phyloP scores from a whole-genome alignment of 306 rosid species.

The Cucurbita argyrosperma region DNA sequence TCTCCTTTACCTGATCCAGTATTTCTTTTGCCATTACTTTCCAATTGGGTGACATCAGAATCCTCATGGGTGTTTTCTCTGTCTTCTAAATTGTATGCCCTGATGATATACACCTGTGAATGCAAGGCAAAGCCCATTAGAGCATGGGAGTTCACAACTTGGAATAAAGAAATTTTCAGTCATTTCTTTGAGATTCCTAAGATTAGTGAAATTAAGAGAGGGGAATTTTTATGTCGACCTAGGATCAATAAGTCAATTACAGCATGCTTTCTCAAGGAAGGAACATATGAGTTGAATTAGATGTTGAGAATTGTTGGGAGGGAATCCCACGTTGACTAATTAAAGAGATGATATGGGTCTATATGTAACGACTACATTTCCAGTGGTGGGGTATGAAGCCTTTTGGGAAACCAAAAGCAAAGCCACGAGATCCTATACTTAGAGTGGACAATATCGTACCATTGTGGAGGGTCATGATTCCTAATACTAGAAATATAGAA shows the following conservation, averaged over 20 bases:
- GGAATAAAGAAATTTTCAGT: background rate
- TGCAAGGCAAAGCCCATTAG: background rate
- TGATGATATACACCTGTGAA: constrained; percentile 13
- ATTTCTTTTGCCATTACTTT: background rate
- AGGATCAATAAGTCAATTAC: background rate
- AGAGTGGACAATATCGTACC: too few species aligned
- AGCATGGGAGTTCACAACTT: background rate
- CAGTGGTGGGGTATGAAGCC: too few species aligned
- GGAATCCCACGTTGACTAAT: too few species aligned
- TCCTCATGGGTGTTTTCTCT: background rate
- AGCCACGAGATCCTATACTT: too few species aligned
- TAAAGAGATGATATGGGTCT: too few species aligned
- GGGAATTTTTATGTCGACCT: background rate
- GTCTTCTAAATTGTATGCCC: constrained; percentile 2
- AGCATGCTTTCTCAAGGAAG: background rate
- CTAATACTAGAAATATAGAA: background rate
- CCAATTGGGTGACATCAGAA: background rate
- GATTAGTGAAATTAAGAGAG: background rate
- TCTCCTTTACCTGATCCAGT: background rate
- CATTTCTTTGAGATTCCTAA: background rate
- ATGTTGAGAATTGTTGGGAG: too few species aligned
- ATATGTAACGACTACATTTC: too few species aligned
- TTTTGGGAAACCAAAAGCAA: too few species aligned
- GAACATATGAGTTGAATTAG: background rate
- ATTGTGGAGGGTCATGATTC: too few species aligned